Conservation (phyloP, 2,329 filamentous ascomycete genomes). For the Graphiopsis chlorocephala region DNA sequence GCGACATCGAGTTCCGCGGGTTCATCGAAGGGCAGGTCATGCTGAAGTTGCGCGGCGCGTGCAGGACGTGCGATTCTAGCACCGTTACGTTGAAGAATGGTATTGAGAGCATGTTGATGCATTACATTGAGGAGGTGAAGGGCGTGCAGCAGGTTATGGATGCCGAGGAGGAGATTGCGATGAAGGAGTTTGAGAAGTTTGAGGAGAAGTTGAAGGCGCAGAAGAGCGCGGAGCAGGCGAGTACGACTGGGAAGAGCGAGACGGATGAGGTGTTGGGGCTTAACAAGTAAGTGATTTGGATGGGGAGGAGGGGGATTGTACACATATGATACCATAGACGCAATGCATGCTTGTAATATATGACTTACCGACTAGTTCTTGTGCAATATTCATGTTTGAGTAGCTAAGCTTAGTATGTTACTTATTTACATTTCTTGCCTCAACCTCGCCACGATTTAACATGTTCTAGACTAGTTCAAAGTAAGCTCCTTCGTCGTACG, state of each 20-base stretch:
- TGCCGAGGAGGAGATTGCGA: slow-evolving; percentile 82
- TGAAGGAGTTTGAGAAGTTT: slow-evolving; percentile 88
- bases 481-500: not conserved
- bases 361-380: not conserved
- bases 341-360: slow-evolving; percentile 3
- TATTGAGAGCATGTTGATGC: slow-evolving; percentile 95
- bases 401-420: not conserved
- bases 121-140: slow-evolving; percentile 89
- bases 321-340: slow-evolving; percentile 4
- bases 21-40: slow-evolving; percentile 70
- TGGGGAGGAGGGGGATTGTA: not conserved
- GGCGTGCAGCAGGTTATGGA: slow-evolving; percentile 88
- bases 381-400: not conserved
- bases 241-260: slow-evolving; percentile 51
- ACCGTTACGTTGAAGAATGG: slow-evolving; percentile 96
- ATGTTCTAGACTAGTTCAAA: not conserved
- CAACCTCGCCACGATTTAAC: not conserved
- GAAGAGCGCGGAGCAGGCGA: slow-evolving; percentile 52
- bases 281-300: not conserved
- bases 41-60: slow-evolving; percentile 81
- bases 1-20: slow-evolving; percentile 92
- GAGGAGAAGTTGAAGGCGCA: slow-evolving; percentile 75
- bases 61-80: slow-evolving; percentile 92
- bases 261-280: slow-evolving; percentile 45
- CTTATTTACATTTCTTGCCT: not conserved